phyloP scores from a whole-genome alignment of 352 stramenopile species.

The Pythium myriotylum region DNA sequence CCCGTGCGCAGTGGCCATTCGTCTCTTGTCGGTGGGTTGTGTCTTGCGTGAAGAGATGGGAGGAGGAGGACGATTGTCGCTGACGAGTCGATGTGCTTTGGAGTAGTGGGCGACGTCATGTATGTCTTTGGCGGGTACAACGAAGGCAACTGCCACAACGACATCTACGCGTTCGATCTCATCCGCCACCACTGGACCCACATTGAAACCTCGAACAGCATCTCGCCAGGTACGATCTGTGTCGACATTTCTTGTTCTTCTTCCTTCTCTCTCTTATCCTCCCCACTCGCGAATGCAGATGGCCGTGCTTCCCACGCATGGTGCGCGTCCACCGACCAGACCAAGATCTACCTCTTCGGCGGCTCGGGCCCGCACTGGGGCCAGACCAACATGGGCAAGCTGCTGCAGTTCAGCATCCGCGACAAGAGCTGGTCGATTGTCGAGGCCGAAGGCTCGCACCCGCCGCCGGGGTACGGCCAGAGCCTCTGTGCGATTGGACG shows the following conservation, averaged over 20 bases:
- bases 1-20: conserved; percentile 80
- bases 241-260: too few species aligned
- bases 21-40: conserved; percentile 64
- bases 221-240: conserved; percentile 54
- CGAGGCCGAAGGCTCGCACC: conserved; percentile 59
- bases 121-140: conserved; percentile 88
- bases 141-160: conserved; percentile 85
- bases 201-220: conserved; percentile 75
- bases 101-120: conserved; percentile 70
- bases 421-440: conserved; percentile 85
- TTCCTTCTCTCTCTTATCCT: too few species aligned
- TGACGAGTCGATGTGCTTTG: not conserved
- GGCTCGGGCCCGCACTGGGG: conserved; percentile 81
- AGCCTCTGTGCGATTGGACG: conserved; percentile 77
- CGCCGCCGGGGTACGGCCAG: conserved; percentile 76
- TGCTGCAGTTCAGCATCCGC: conserved; percentile 77
- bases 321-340: conserved; percentile 73
- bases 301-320: conserved; percentile 75
- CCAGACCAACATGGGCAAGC: conserved; percentile 87
- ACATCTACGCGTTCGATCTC: conserved; percentile 83
- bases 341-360: conserved; percentile 79
- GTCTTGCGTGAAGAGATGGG: too few species aligned
- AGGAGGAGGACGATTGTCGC: too few species aligned
- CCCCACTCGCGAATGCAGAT: conserved; percentile 32
- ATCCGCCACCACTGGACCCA: conserved; percentile 78